Evolutionary conservation across 805 yeast genomes (phyloP).

Genomic region (Metschnikowia sp.): DNA sequence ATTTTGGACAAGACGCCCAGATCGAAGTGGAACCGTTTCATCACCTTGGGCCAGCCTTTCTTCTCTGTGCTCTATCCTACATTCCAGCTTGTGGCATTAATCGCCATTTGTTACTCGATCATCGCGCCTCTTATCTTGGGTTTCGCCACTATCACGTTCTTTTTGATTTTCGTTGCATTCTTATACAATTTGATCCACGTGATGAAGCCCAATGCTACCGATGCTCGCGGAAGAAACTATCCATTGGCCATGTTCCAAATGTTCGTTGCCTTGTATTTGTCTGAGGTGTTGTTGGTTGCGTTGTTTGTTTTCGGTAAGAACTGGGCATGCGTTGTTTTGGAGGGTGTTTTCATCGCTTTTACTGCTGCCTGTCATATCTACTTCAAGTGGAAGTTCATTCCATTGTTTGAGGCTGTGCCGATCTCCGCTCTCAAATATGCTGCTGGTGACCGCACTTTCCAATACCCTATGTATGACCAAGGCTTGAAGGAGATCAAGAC

Average conservation of each 20-base stretch:
- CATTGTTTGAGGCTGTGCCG: conserved; percentile 68
- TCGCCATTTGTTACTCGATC: conserved; percentile 71
- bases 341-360: conserved; percentile 53
- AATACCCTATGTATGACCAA: conserved; percentile 64
- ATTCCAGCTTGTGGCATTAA: conserved; percentile 69
- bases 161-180: conserved; percentile 58
- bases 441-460: conserved; percentile 38
- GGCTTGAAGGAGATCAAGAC: conserved; percentile 56
- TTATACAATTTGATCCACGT: conserved; percentile 65
- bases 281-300: conserved; percentile 66
- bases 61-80: conserved; percentile 85
- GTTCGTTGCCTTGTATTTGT: conserved; percentile 68
- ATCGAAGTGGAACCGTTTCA: conserved; percentile 79
- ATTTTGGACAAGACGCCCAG: conserved; percentile 86
- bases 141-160: conserved; percentile 58
- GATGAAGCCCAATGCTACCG: conserved; percentile 49
- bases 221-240: conserved; percentile 70
- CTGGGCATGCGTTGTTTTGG: conserved; percentile 76
- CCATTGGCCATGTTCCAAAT: conserved; percentile 70
- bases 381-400: conserved; percentile 56
- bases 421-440: conserved; percentile 55
- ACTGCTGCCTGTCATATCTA: conserved; percentile 60
- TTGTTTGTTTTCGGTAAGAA: conserved; percentile 73
- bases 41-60: conserved; percentile 58
- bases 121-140: conserved; percentile 72